phyloP scores from a whole-genome alignment of 139 green algal genomes.

The Coccomyxa sp. region DNA sequence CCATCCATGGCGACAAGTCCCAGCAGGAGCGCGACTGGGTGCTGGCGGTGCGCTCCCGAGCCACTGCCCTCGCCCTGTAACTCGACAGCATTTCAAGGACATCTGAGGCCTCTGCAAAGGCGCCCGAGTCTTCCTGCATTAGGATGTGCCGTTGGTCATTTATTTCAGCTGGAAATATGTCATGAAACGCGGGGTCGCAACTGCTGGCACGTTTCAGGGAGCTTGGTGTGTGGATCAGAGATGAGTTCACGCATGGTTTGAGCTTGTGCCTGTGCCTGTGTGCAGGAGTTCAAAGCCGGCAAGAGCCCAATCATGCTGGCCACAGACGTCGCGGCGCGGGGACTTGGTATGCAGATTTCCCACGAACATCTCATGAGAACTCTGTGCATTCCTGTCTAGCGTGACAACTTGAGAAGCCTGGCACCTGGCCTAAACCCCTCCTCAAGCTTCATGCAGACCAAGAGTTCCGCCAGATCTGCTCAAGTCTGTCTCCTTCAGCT shows the following conservation, averaged over 20 bases:
- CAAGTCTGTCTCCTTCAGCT: not conserved
- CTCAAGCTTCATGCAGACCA: not conserved
- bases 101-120: no score
- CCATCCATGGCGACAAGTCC: slow-evolving; percentile 91
- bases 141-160: no score
- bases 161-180: no score
- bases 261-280: not conserved
- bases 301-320: slow-evolving; percentile 87
- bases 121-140: no score
- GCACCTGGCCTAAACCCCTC: not conserved
- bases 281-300: slow-evolving; percentile 84
- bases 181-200: no score
- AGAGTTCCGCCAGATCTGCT: not conserved
- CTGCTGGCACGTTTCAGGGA: no score
- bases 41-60: slow-evolving; percentile 5
- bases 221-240: no score
- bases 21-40: slow-evolving; percentile 94
- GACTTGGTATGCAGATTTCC: slow-evolving; percentile 58
- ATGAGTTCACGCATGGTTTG: no score
- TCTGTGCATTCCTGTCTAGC: not conserved
- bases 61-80: not conserved
- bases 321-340: slow-evolving; percentile 90
- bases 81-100: no score
- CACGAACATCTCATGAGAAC: not conserved
- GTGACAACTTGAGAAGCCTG: not conserved